Conservation (phyloP, 495 filamentous ascomycete species). For the Pseudomonodictys pantanalensis region DNA sequence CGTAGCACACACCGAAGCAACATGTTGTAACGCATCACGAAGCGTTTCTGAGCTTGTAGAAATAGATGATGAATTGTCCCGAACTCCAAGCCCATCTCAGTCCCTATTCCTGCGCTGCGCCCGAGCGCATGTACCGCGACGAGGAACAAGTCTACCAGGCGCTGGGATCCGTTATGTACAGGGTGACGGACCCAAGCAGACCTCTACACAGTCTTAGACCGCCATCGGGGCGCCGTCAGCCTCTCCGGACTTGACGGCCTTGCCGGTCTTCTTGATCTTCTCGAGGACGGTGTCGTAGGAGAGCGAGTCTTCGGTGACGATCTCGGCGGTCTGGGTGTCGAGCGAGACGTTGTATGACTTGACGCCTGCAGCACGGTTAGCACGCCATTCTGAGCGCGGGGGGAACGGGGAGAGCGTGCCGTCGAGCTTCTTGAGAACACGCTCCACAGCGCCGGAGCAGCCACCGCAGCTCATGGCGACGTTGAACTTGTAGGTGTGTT, state of each 20-base stretch:
- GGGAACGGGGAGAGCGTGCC: conserved; percentile 53
- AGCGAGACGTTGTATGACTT: conserved; percentile 83
- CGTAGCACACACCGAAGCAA: too few relatives aligned
- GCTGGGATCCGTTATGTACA: too few relatives aligned
- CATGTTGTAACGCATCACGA: too few relatives aligned
- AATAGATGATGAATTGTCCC: too few relatives aligned
- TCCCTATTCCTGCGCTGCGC: too few relatives aligned
- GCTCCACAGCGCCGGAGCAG: conserved; percentile 71
- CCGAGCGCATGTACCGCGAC: too few relatives aligned
- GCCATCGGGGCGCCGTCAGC: conserved; percentile 44
- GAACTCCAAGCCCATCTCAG: too few relatives aligned
- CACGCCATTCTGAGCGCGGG: neutral
- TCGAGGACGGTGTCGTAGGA: conserved; percentile 76
- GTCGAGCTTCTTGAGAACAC: conserved; percentile 92
- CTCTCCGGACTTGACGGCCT: conserved; percentile 75
- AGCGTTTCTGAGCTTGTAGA: too few relatives aligned
- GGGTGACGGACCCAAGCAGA: neutral
- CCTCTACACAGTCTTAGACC: conserved; percentile 7
- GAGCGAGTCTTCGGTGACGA: conserved; percentile 63
- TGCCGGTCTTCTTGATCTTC: conserved; percentile 94
- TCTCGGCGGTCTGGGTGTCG: conserved; percentile 71
- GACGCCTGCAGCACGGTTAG: conserved; percentile 58
- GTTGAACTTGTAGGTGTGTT: conserved; percentile 69
- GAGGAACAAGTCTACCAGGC: too few relatives aligned
- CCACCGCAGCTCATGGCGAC: conserved; percentile 67